A percentile compares a stretch with the other conserved stretches of the same genome.
These are phyloP conservation scores for Solanum sitiens DNA, from an alignment of 257 asterid genomes.

Conservation along the genomic window DNA sequence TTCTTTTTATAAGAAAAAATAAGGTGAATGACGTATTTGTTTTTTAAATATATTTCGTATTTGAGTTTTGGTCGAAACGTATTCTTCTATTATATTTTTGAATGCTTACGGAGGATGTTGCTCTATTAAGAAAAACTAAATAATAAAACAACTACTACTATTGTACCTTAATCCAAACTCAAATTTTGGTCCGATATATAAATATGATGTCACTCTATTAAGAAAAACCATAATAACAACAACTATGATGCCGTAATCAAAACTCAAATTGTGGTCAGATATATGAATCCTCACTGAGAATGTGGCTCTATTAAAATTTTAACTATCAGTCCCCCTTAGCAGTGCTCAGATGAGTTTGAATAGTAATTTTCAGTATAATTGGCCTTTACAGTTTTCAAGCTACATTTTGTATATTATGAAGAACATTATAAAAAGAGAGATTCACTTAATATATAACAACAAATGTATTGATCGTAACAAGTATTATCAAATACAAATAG, in stretches of 20 bases:
- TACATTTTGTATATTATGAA: background rate
- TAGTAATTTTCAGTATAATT: background rate
- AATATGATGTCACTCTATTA: background rate
- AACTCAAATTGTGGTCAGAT: too few species aligned
- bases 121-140: background rate
- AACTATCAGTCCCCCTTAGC: background rate
- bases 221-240: background rate
- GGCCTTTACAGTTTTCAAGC: background rate
- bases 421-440: too few species aligned
- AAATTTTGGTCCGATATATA: background rate
- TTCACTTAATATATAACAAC: too few species aligned
- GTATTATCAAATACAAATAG: background rate
- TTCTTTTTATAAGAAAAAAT: too few species aligned
- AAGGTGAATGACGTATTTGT: too few species aligned
- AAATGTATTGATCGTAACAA: too few species aligned
- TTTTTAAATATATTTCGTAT: too few species aligned
- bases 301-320: background rate
- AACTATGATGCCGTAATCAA: too few species aligned
- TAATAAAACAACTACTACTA: background rate
- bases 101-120: background rate
- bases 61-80: background rate
- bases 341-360: background rate
- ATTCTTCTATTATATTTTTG: accelerated
- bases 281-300: too few species aligned
- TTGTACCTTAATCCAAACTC: background rate